These are phyloP conservation scores for Dactylellina haptotyla DNA, from an alignment of 2,329 filamentous ascomycete species.

Conservation along the genomic window DNA sequence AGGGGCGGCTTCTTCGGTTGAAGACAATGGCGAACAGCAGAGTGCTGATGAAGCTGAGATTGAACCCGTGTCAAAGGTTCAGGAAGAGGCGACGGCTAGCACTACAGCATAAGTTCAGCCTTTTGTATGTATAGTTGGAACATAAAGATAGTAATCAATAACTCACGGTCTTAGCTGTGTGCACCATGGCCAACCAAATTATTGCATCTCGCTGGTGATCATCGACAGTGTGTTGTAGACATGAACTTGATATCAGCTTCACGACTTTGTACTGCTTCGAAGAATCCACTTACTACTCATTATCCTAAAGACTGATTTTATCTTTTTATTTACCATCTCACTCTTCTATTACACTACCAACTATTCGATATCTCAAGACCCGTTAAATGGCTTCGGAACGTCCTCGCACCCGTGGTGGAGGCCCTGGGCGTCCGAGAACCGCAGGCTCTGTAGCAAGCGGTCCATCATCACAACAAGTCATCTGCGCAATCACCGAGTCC, in stretches of 20 bases:
- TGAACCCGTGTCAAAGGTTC: too few species aligned
- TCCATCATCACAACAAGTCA: conserved; percentile 72
- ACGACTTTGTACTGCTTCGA: too few species aligned
- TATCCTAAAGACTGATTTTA: neutral
- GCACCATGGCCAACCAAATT: too few species aligned
- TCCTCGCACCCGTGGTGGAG: conserved; percentile 10
- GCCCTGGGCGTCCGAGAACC: conserved; percentile 64
- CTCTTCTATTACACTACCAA: neutral
- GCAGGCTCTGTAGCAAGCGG: conserved; percentile 69
- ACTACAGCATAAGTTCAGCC: neutral
- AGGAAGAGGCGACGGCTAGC: neutral
- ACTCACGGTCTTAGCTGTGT: too few species aligned
- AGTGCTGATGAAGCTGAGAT: conserved; percentile 31
- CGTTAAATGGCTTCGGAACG: conserved; percentile 20
- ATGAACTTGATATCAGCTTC: too few species aligned
- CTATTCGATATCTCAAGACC: conserved; percentile 20
- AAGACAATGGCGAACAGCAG: conserved; percentile 15
- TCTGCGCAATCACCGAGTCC: conserved; percentile 90
- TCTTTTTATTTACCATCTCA: neutral
- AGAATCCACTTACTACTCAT: too few species aligned
- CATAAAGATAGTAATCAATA: too few species aligned
- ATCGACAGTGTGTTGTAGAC: too few species aligned
- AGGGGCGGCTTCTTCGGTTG: conserved; percentile 23
- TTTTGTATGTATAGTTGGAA: neutral
- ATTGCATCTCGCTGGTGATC: too few species aligned